phyloP scores from a whole-genome alignment of 75 land plant species.

The Picea sitchensis region DNA sequence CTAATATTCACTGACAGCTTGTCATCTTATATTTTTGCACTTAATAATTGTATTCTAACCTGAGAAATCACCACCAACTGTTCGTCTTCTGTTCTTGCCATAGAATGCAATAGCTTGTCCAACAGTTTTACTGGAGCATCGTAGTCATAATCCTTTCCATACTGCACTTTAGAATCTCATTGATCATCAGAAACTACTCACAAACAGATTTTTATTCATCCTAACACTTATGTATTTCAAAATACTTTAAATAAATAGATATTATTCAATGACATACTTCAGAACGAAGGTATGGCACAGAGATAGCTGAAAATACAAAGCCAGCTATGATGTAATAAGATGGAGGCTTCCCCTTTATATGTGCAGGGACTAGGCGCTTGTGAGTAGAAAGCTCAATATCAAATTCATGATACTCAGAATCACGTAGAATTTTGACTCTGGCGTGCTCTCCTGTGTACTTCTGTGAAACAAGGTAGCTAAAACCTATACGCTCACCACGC shows the following conservation, averaged over 20 bases:
- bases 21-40: background rate
- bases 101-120: conserved; percentile 78
- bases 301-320: conserved; percentile 78
- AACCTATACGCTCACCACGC: conserved; percentile 95
- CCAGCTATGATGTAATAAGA: conserved; percentile 94
- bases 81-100: conserved; percentile 84
- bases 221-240: background rate
- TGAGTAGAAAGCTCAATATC: conserved; percentile 68
- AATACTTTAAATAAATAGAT: background rate
- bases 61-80: conserved; percentile 94
- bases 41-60: conserved; percentile 30
- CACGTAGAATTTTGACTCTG: conserved; percentile 68
- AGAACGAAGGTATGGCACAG: conserved; percentile 94
- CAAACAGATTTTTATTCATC: background rate
- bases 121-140: conserved; percentile 94
- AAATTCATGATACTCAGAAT: conserved; percentile 52
- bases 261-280: conserved; percentile 49
- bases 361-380: conserved; percentile 77
- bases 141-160: conserved; percentile 90
- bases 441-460: conserved; percentile 90
- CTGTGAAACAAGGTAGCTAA: conserved; percentile 96
- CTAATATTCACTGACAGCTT: background rate
- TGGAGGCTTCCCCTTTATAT: conserved; percentile 85
- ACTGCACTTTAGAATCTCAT: conserved; percentile 33
- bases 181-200: background rate